Evolutionary conservation across 805 yeast genomes (phyloP), one percentile per base, ranked within the genome.

Genomic region (Starmera amethionina): DNA sequence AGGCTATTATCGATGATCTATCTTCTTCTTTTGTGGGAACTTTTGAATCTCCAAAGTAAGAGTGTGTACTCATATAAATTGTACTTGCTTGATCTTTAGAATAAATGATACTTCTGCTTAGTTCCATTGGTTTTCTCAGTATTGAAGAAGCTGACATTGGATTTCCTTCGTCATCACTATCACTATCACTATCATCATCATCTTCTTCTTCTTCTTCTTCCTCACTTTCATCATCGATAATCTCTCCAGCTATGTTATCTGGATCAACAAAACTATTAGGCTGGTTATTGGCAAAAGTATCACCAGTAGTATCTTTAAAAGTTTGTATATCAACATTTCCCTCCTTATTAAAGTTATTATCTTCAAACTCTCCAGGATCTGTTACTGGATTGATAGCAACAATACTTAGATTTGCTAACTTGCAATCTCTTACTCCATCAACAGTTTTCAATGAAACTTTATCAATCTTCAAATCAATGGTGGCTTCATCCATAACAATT

Each of bases 31-130:
- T 54, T 34, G 29, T 43, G 12, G 43, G 32, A 10, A 42, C 44
- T 31, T 45, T 43, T 3, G 55, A 46, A 19, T 48, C 55, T 37
- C 69, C 62, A 2, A 75, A 54, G 38, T 72, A 69, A 0, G 85
- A 77, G 10, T 81, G 66, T 2, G 95, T 94, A 58, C 94, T 84
- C 89, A 84, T 77, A 54, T 83, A 86, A 15, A 85, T 70, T 3
- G 88, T 78, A 36, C 77, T 70, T 1, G 85, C 82, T 41, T 80
- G 82, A 38, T 73, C 77, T 40, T 75, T 80, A 2, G 90, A 77
- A 52, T 79, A 80, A 31, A 78, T 64, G 61, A 75, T 70, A 49
- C 87, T 79, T 31, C 70, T 71, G 55, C 69, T 56, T 42, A 79
- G 52, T 30, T 49, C 50, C 9, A 25, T 43, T 8, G 48, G 45